Evolutionary conservation across 108 stramenopile genomes (phyloP).

Genomic region (Parmales sp.): DNA sequence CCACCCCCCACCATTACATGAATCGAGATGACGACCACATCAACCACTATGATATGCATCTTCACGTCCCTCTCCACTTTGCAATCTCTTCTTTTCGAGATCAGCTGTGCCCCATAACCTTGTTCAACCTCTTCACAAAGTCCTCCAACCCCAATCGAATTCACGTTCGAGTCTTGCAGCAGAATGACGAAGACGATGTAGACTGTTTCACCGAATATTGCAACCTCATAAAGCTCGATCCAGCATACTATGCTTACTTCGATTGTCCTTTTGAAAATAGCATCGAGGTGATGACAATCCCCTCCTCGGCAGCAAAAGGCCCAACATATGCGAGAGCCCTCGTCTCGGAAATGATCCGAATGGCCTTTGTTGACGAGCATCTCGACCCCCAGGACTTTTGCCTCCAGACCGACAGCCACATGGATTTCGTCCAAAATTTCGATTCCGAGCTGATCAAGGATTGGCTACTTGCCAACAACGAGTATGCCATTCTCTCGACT

Average conservation of each 20-base stretch:
- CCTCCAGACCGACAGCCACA: slow-evolving; percentile 77
- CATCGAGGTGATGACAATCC: not conserved
- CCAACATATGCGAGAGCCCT: not conserved
- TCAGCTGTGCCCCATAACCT: slow-evolving; percentile 53
- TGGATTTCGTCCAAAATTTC: slow-evolving; percentile 63
- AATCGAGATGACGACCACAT: slow-evolving; percentile 27
- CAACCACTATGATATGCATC: too few relatives aligned
- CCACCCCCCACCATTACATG: slow-evolving; percentile 12
- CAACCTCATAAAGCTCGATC: not conserved
- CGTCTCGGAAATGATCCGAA: not conserved
- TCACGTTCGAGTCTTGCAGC: slow-evolving; percentile 52
- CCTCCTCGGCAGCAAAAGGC: not conserved
- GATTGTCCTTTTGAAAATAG: not conserved
- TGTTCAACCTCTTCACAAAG: slow-evolving; percentile 48
- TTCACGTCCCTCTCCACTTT: too few relatives aligned
- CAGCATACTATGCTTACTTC: not conserved
- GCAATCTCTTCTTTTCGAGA: slow-evolving; percentile 46
- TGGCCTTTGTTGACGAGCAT: not conserved
- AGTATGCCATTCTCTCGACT: slow-evolving; percentile 73
- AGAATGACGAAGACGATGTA: slow-evolving; percentile 27
- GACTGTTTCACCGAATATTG: not conserved
- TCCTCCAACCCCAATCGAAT: slow-evolving; percentile 44
- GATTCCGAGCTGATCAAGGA: slow-evolving; percentile 53
- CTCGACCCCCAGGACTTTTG: slow-evolving; percentile 65
- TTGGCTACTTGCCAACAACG: slow-evolving; percentile 68